Conservation (phyloP, 768 basidiomycete genomes). For the Hygrophoropsis aurantiaca region DNA sequence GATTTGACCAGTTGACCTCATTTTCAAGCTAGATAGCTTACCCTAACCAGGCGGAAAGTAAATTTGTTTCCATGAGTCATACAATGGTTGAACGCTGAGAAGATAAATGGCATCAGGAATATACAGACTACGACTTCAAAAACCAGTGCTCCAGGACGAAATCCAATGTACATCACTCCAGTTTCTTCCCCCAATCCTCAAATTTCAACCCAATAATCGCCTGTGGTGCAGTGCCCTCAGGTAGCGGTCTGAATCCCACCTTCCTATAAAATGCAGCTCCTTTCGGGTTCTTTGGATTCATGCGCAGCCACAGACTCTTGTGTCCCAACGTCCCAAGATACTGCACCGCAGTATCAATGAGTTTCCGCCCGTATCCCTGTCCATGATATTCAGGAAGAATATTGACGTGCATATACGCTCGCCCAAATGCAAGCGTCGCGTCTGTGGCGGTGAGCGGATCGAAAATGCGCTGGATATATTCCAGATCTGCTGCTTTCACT, state of each 20-base stretch:
- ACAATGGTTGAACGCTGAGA: no score
- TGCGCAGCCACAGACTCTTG: slow-evolving; percentile 63
- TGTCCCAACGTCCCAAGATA: slow-evolving; percentile 47
- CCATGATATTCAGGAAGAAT: slow-evolving; percentile 66
- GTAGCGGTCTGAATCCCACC: slow-evolving; percentile 58
- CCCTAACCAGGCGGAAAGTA: no score
- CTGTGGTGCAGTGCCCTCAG: slow-evolving; percentile 38
- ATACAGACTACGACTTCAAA: no score
- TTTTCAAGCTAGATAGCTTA: no score
- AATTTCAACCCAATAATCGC: slow-evolving; percentile 58
- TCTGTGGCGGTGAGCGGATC: slow-evolving; percentile 42
- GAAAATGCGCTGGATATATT: slow-evolving; percentile 36
- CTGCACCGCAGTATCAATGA: slow-evolving; percentile 47
- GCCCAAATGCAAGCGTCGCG: slow-evolving; percentile 60
- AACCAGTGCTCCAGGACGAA: no score
- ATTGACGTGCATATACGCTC: slow-evolving; percentile 77
- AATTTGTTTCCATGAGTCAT: no score
- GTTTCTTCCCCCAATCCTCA: slow-evolving; percentile 26
- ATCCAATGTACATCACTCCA: no score
- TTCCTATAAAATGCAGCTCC: slow-evolving; percentile 62
- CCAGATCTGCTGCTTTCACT: slow-evolving; percentile 20
- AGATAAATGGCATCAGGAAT: no score
- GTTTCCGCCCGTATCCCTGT: slow-evolving; percentile 67
- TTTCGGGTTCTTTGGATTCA: slow-evolving; percentile 60
- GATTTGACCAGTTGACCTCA: no score